Base-by-base conservation (phyloP, 352 stramenopile species). In the Phytophthora pisi region DNA sequence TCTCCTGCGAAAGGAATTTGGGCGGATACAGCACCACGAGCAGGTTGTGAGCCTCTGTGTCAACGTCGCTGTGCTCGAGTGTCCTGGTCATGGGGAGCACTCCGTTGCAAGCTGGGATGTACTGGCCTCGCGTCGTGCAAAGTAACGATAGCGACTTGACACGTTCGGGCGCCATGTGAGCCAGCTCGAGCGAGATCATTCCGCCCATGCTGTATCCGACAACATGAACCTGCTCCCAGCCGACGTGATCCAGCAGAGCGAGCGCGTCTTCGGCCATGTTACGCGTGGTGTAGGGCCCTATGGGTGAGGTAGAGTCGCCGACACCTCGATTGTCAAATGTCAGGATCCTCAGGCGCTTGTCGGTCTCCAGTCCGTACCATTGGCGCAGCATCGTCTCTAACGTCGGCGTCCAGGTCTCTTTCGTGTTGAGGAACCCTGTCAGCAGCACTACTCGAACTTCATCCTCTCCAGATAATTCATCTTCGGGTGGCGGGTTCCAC, bases 181-280 rank as follows among this genome's bases (percentile, higher is more conserved):
- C 69, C 3, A 86, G 55, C 50, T 88, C 75, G 47, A 83, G 55
- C 5, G 79, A 68, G 43, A 84, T 79, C 79, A 88, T 86, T 11
- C 77, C 79, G 40, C 77, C 77, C 68, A 87, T 82, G 49, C 73
- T 80, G 66, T 72, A 75, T 50, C 78, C 76, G 20, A 82, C 67
- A 28, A 87, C 31, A 34, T 87, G 78, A 6, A 56, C 54, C 15
- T 66, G 59, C 13, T 59, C 34, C 78, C 78, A 87, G n/a, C 63
- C 61, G 3, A 87, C 34, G 47, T 84, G 66, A 28, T 79, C 68
- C 65, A 84, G 56, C n/a, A 86, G 51, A n/a, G 67, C 62, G 3
- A 86, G 55, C 8, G 60, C 55, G 26, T 86, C 78, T 54, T 81
- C 57, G 4, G 75, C 78, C 72, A 86, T 78, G 43, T 73, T 72